phyloP scores from a whole-genome alignment of 2,329 filamentous ascomycete genomes.

The Sclerotinia sclerotiorum region DNA sequence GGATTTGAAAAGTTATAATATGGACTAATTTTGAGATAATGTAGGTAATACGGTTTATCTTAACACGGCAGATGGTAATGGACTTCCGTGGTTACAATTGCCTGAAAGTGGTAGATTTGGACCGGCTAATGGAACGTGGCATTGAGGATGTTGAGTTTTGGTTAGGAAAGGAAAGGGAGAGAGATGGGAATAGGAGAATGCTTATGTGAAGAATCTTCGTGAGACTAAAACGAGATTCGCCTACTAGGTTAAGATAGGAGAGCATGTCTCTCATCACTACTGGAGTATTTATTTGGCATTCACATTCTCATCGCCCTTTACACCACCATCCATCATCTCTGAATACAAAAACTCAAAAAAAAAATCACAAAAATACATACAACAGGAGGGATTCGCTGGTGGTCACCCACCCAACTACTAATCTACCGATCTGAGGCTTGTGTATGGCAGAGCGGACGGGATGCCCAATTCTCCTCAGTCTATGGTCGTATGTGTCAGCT shows the following conservation, averaged over 20 bases:
- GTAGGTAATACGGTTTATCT: constrained; percentile 48
- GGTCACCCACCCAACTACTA: constrained; percentile 18
- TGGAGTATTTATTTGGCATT: neutral
- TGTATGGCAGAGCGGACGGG: constrained; percentile 20
- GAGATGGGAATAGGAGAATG: neutral
- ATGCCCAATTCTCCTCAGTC: constrained; percentile 7
- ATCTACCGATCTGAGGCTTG: constrained; percentile 14
- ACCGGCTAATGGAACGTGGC: constrained; percentile 16
- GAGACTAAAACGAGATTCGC: neutral
- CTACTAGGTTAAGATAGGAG: too few species aligned
- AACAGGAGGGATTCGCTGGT: constrained; percentile 15
- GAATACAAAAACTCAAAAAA: too few species aligned
- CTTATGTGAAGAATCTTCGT: neutral
- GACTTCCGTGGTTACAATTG: constrained; percentile 22
- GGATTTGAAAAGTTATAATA: neutral
- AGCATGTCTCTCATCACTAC: too few species aligned
- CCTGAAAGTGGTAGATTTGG: constrained; percentile 20
- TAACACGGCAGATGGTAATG: constrained; percentile 33
- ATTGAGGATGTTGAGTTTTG: neutral
- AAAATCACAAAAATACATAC: neutral
- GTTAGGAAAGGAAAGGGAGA: neutral
- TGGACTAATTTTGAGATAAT: constrained; percentile 57
- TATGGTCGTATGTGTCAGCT: too few species aligned
- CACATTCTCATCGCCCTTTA: neutral
- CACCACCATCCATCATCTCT: neutral